Conservation (phyloP, 768 basidiomycete species). For the Gymnopilus junonius region DNA sequence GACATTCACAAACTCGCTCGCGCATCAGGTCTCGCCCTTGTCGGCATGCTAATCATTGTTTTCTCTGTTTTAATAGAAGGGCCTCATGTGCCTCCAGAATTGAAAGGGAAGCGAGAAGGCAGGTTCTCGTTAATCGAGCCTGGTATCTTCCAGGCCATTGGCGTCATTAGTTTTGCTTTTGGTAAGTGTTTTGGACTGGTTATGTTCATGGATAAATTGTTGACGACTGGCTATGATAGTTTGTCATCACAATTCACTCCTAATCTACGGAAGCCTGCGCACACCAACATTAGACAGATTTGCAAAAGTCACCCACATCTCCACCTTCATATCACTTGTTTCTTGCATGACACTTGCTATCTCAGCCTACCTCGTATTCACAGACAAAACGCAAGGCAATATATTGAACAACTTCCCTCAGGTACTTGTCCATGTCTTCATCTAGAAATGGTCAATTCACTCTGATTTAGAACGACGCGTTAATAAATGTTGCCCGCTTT, state of each 20-base stretch:
- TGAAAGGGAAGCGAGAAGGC: constrained; percentile 78
- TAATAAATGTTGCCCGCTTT: constrained; percentile 95
- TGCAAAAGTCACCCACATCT: constrained; percentile 89
- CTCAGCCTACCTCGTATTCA: constrained; percentile 87
- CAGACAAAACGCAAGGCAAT: constrained; percentile 92
- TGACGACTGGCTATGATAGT: constrained; percentile 44
- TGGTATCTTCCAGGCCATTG: constrained; percentile 93
- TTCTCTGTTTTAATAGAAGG: constrained; percentile 82
- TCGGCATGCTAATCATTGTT: constrained; percentile 96
- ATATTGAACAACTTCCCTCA: constrained; percentile 93
- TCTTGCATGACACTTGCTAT: constrained; percentile 86
- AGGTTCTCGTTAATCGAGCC: constrained; percentile 78
- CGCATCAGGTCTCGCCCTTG: constrained; percentile 87
- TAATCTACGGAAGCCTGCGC: constrained; percentile 92
- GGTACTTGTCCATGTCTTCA: constrained; percentile 38
- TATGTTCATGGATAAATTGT: neutral
- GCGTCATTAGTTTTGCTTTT: constrained; percentile 96
- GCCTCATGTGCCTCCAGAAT: constrained; percentile 68
- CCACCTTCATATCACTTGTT: constrained; percentile 81
- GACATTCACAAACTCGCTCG: constrained; percentile 97
- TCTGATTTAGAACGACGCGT: constrained; percentile 62
- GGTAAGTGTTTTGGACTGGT: constrained; percentile 33
- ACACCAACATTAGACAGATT: constrained; percentile 96
- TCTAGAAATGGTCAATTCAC: constrained; percentile 1
- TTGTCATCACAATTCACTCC: constrained; percentile 96